Conservation (phyloP, 495 filamentous ascomycete species). For the Zalerion maritima region DNA sequence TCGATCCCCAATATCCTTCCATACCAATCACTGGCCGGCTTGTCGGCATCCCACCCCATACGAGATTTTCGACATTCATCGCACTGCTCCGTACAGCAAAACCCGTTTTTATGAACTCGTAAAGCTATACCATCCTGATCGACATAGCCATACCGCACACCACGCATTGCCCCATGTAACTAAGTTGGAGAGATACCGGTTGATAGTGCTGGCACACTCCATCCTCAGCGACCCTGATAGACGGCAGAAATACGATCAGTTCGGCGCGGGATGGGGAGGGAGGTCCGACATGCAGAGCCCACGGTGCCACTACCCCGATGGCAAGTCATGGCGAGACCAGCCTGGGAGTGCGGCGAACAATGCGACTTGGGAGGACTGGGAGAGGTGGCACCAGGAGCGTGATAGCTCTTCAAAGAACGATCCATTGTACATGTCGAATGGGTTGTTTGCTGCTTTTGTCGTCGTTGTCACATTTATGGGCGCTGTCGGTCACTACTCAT, state of each 20-base stretch:
- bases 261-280: slow-evolving; percentile 65
- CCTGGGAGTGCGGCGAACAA: slow-evolving; percentile 53
- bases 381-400: slow-evolving; percentile 56
- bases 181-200: slow-evolving; percentile 70
- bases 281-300: slow-evolving; percentile 18
- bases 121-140: slow-evolving; percentile 92
- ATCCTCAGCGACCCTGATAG: slow-evolving; percentile 75
- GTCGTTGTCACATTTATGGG: slow-evolving; percentile 50
- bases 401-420: slow-evolving; percentile 33
- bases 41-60: slow-evolving; percentile 63
- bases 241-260: slow-evolving; percentile 66
- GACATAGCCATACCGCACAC: slow-evolving; percentile 27
- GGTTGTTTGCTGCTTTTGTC: slow-evolving; percentile 59
- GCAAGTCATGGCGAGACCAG: slow-evolving; percentile 31
- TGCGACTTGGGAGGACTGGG: slow-evolving; percentile 99
- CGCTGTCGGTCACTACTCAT: no score
- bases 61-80: slow-evolving; percentile 61
- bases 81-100: slow-evolving; percentile 61
- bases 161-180: slow-evolving; percentile 38
- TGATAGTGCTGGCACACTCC: slow-evolving; percentile 74
- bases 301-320: slow-evolving; percentile 11
- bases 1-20: slow-evolving; percentile 19
- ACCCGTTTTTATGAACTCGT: slow-evolving; percentile 73
- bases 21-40: slow-evolving; percentile 23
- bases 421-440: slow-evolving; percentile 58